Percentiles rank a stretch among this genome's conserved stretches.
phyloP scores from a whole-genome alignment of 2,329 filamentous ascomycete species.

The Fusarium falciforme region DNA sequence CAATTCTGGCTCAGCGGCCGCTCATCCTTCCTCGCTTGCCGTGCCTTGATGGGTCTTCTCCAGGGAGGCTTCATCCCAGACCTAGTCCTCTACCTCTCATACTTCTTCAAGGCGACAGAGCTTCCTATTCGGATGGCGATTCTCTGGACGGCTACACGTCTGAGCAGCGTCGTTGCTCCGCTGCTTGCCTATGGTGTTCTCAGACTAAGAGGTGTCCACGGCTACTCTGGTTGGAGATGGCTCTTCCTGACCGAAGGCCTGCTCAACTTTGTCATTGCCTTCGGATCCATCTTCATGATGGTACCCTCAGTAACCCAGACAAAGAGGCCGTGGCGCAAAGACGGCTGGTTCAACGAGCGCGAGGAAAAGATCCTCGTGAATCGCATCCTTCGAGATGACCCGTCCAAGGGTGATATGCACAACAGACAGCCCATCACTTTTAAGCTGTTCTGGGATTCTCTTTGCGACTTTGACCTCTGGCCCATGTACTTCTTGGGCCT shows the following conservation, averaged over 20 bases:
- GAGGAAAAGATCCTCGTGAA: constrained; percentile 68
- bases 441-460: constrained; percentile 53
- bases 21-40: constrained; percentile 1
- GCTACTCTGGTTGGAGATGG: background rate
- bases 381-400: constrained; percentile 65
- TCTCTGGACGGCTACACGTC: background rate
- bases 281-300: background rate
- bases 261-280: background rate
- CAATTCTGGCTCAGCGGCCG: constrained; percentile 50
- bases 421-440: constrained; percentile 64
- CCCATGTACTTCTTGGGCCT: background rate
- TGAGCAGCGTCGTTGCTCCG: background rate
- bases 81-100: constrained; percentile 71
- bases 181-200: background rate
- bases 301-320: background rate
- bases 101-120: constrained; percentile 61
- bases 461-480: background rate
- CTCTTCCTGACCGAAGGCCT: background rate
- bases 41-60: constrained; percentile 9
- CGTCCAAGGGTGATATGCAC: constrained; percentile 65
- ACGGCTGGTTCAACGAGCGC: background rate
- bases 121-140: background rate
- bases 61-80: constrained; percentile 28
- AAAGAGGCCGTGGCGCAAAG: background rate
- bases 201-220: background rate